phyloP scores from a whole-genome alignment of 805 yeast species.

The Saturnispora zaruensis region DNA sequence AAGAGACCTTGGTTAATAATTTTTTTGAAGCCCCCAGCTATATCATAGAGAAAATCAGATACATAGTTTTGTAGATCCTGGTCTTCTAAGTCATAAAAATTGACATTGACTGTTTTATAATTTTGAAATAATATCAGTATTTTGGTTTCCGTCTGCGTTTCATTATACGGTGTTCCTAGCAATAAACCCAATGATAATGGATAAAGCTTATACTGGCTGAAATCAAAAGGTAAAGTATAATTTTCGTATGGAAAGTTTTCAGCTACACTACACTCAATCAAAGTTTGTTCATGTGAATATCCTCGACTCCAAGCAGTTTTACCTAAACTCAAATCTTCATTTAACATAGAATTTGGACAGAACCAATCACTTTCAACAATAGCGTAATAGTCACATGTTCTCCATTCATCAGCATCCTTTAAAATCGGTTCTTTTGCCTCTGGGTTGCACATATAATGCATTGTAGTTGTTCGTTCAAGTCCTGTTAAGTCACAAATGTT shows the following conservation, averaged over 20 bases:
- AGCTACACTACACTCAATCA: slow-evolving; percentile 1
- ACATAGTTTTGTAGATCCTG: not conserved
- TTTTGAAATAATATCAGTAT: slow-evolving; percentile 5
- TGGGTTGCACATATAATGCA: slow-evolving; percentile 24
- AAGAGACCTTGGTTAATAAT: slow-evolving; percentile 2
- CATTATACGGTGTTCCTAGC: not conserved
- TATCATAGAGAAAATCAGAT: not conserved
- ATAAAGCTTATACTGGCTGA: not conserved
- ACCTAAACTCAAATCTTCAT: not conserved
- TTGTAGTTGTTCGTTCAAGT: slow-evolving; percentile 20
- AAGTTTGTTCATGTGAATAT: slow-evolving; percentile 3
- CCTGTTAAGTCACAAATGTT: slow-evolving; percentile 29
- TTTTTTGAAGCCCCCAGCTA: slow-evolving; percentile 9
- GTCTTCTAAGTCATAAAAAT: not conserved
- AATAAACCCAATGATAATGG: slow-evolving; percentile 11
- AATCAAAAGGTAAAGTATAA: not conserved
- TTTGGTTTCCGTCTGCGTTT: not conserved
- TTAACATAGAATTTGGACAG: slow-evolving; percentile 5
- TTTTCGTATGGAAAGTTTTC: not conserved
- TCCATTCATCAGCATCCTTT: slow-evolving; percentile 21
- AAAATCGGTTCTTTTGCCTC: slow-evolving; percentile 15
- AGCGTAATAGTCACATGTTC: slow-evolving; percentile 26
- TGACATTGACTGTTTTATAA: not conserved
- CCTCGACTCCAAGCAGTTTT: slow-evolving; percentile 1
- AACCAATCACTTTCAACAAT: slow-evolving; percentile 14